Base-by-base conservation (phyloP, 371 early-diverging fungal genomes). In the Chytridium lagenaria region DNA sequence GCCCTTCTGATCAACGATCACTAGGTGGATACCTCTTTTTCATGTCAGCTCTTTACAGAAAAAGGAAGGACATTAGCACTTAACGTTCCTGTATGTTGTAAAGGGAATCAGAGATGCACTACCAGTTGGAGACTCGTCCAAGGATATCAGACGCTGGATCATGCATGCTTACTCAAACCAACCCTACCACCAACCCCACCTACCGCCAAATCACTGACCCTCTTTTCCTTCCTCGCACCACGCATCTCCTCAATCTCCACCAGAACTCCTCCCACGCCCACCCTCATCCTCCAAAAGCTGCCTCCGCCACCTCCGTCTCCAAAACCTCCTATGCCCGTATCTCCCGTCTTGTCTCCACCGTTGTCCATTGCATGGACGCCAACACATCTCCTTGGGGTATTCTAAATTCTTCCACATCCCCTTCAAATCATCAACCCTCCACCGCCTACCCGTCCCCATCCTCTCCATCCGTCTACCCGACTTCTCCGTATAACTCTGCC, bases 321-420 rank as follows among this genome's bases (percentile, higher is more conserved):
- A 63, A 66, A 59, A 26, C 31, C n/a, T 69, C 69, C n/a, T 69
- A 69, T 50, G 69, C 69, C 59, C 57, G 69, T 7, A 40, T 69
- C 33, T 55, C 71, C 37, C 71, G 71, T 34, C 71, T 71, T 19
- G 71, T 71, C 66, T 71, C 71, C 16, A 64, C 71, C 26, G 52
- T 71, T 26, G 71, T 71, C 28, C 71, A 71, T 50, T 71, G 63
- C 50, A 52, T 71, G 59, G 71, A 64, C 39, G 30, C 16, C n/a
- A 64, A 64, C 57, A 7, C 30, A 19, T 1, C 69, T 7, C 50
- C 59, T 15, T 69, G 69, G 69, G n/a, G 15, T 22, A 7, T 49
- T 16, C 15, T 49, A 22, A 7, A 7, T 19, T 51, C 50, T 26
- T 36, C 68, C 2, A n/a, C n/a, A n/a, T n/a, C n/a, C n/a, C n/a